Conservation (phyloP, 2,329 filamentous ascomycete species). For the Cytospora chrysosperma region DNA sequence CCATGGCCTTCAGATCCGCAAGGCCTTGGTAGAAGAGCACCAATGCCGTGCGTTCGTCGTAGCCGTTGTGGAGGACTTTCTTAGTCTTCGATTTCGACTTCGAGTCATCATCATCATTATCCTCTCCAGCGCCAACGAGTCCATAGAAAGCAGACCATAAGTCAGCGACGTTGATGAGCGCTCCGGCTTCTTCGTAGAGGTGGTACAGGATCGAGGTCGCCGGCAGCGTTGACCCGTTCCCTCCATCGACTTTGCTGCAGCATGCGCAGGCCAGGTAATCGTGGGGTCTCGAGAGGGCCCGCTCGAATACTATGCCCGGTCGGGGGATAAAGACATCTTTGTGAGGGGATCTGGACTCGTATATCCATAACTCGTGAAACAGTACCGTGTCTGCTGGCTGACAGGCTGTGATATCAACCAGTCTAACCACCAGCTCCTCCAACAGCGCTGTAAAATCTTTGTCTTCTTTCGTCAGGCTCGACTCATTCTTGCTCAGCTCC, state of each 20-base stretch:
- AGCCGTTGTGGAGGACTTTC: slow-evolving; percentile 34
- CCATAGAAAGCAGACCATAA: slow-evolving; percentile 75
- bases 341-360: slow-evolving; percentile 68
- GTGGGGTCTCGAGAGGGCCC: slow-evolving; percentile 69
- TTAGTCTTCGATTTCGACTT: slow-evolving; percentile 36
- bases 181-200: slow-evolving; percentile 74
- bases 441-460: slow-evolving; percentile 67
- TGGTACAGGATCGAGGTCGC: slow-evolving; percentile 74
- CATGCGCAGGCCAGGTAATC: slow-evolving; percentile 76
- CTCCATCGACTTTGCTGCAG: slow-evolving; percentile 51
- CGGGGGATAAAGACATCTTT: slow-evolving; percentile 73
- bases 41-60: slow-evolving; percentile 58
- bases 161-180: slow-evolving; percentile 75
- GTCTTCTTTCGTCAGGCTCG: slow-evolving; percentile 68
- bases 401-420: slow-evolving; percentile 41
- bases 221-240: slow-evolving; percentile 61
- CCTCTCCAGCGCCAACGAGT: slow-evolving; percentile 50
- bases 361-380: slow-evolving; percentile 72
- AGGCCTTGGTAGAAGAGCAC: slow-evolving; percentile 82
- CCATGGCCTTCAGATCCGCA: slow-evolving; percentile 81
- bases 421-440: slow-evolving; percentile 50
- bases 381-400: slow-evolving; percentile 48
- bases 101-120: slow-evolving; percentile 38
- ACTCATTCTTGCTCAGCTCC: slow-evolving; percentile 72
- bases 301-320: slow-evolving; percentile 68